Base-by-base conservation (phyloP, 1,139 yeast genomes). In the Hyphopichia burtonii region DNA sequence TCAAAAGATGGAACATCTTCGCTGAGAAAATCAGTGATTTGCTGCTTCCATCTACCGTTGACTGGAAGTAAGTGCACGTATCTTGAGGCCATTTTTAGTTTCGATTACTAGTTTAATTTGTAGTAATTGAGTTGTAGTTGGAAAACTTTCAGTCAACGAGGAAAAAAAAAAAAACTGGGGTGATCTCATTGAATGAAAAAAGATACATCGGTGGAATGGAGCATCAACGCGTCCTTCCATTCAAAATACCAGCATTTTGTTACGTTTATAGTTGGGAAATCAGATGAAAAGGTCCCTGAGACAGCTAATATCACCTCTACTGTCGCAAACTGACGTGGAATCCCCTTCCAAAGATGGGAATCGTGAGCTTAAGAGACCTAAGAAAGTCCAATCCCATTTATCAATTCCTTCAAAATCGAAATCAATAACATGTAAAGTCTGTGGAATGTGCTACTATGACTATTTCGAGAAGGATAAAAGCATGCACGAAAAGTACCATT, bases 1-100 rank as follows among this genome's bases (percentile, higher is more conserved):
- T 91, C 98, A 56, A 91, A 91, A 0, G 95, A 82, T 1, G 98
- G 97, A 4, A 86, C 94, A 57, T 91, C 98, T 57, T 91, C 98
- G 4, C 78, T 70, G 20, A 91, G 71, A 82, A 87, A 91, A 35
- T 69, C 74, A 12, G 90, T 80, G 48, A 91, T 80, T 48, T 83
- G 84, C 42, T 77, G 77, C 59, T 82, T 88, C 97, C 97, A 90
- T 39, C 68, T 67, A 4, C 96, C 93, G 47, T 76, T 81, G 16
- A 74, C 68, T 0, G 96, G 96, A 35, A 90, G 72, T 32, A 87
- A 74, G 54, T 84, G 78, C 16, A 78, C 75, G 60, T 66, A 71
- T n/a, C 50, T 43, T 3, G 61, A 50, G 4, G 58, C 39, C 61
- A 57, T 59, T 32, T 25, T 25, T 25, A 11, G n/a, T 25, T 4